A percentile compares a stretch with the other conserved stretches of the same genome.
Conservation (phyloP, 495 filamentous ascomycete species). For the Xylaria intraflava region DNA sequence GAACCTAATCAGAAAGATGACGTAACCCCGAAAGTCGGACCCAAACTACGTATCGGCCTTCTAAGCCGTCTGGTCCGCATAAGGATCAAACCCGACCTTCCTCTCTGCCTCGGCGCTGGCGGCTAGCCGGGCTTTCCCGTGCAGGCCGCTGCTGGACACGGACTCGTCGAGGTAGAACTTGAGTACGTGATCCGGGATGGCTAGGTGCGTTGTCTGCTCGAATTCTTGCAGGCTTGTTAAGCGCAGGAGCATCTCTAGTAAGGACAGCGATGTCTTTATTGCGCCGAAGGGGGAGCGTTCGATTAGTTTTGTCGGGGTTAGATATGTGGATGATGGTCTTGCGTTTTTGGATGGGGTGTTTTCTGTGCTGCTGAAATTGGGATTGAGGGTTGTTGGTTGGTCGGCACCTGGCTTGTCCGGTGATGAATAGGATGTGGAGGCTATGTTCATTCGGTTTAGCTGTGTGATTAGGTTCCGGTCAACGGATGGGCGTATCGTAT, state of each 20-base stretch:
- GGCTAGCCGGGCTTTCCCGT: conserved; percentile 61
- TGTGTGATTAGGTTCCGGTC: conserved; percentile 36
- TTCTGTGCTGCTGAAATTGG: conserved; percentile 1
- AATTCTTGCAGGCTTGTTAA: conserved; percentile 93
- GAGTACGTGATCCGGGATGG: conserved; percentile 90
- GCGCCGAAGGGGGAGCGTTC: conserved; percentile 36
- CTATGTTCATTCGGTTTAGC: conserved; percentile 35
- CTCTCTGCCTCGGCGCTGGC: conserved; percentile 65
- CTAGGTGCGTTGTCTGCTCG: conserved; percentile 85
- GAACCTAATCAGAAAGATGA: too few species aligned
- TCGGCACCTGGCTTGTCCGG: conserved; percentile 9
- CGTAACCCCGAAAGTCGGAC: too few species aligned
- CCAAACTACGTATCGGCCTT: not conserved
- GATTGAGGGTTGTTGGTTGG: not conserved
- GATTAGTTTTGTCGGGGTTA: conserved; percentile 13
- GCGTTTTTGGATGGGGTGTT: conserved; percentile 1
- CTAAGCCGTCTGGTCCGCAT: conserved; percentile 10
- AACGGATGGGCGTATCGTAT: conserved; percentile 20
- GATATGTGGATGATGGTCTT: conserved; percentile 4
- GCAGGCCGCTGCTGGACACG: conserved; percentile 59
- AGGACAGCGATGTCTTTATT: conserved; percentile 79
- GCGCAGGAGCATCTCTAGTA: conserved; percentile 90
- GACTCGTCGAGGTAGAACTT: conserved; percentile 91
- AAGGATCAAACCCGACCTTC: conserved; percentile 87
- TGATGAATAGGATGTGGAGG: conserved; percentile 18